Evolutionary conservation across 116 monocot genomes (phyloP), one percentile per base, ranked within the genome.

Genomic region (Phalaenopsis hybrid): DNA sequence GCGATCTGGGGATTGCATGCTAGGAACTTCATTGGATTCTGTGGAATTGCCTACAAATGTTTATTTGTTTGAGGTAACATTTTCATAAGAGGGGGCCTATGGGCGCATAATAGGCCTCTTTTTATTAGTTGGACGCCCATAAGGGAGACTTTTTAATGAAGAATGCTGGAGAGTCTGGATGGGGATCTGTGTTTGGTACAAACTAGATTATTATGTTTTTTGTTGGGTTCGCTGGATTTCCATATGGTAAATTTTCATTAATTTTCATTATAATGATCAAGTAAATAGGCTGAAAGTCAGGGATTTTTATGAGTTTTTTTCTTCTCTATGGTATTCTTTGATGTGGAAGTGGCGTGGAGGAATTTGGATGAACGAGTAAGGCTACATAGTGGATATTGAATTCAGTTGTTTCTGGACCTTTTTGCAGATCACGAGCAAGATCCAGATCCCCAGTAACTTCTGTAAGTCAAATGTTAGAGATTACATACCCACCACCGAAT

Each of bases 341-440:
- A 75, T 67, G 83, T 79, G 88, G 83, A 88, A 81, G 89, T 81
- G 79, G 81, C 79, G 48, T 81, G 31, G 74, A 82, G 81, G 85
- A 72, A 86, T 86, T 92, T 85, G 85, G 83, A 86, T 79, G 83
- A 79, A 87, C 83, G 49, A 85, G 70, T 89, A 84, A 82, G 57
- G 78, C 72, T 44, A 78, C 85, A 59, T 84, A 84, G 51, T 86
- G 88, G 87, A 79, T 92, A 87, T 87, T 92, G 81, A 91, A 92
- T 86, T 85, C 78, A 25, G 81, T 91, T 91, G 50, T 89, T 92
- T 92, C 55, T 91, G 91, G 75, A 92, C 87, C 86, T 85, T 87
- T 88, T 96, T 96, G 94, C 91, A 96, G 94, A 92, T 96, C 94
- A 11, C 81, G 67, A 52, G 89, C 96, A 49, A 89, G 91, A 89